Percentiles rank a stretch among this genome's conserved stretches.
Evolutionary conservation across 2,329 filamentous ascomycete species (phyloP).

Genomic region (Pestalotiopsis sp.): DNA sequence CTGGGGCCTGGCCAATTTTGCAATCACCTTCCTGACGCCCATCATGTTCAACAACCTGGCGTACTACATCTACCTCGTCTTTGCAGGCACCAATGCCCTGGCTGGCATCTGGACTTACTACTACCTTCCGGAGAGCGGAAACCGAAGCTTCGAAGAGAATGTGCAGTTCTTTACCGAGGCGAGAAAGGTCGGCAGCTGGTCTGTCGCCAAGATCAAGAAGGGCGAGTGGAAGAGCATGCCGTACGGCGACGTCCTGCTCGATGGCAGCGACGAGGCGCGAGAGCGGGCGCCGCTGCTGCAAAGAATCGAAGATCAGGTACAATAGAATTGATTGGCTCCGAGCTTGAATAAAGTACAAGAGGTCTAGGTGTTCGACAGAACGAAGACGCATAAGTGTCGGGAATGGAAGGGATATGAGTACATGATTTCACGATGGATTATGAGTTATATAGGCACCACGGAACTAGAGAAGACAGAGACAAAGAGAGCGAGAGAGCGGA

Average conservation of each 20-base stretch:
- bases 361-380: not conserved
- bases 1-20: conserved; percentile 60
- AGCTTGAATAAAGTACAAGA: not conserved
- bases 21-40: conserved; percentile 56
- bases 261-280: conserved; percentile 6
- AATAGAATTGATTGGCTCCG: not conserved
- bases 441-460: not conserved
- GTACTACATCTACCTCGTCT: conserved; percentile 59
- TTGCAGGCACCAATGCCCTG: conserved; percentile 52
- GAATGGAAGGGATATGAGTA: not conserved
- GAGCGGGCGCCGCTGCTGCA: not conserved
- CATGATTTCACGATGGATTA: not conserved
- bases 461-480: too few relatives aligned
- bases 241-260: conserved; percentile 4
- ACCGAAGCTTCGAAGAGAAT: conserved; percentile 60
- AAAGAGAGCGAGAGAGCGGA: not conserved
- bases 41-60: conserved; percentile 59
- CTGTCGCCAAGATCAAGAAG: conserved; percentile 49
- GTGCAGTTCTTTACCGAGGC: conserved; percentile 58
- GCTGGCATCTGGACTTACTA: conserved; percentile 55
- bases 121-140: conserved; percentile 54
- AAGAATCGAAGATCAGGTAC: conserved; percentile 2
- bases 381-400: not conserved
- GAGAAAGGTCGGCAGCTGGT: conserved; percentile 50
- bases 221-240: conserved; percentile 43